Conservation (phyloP, 768 basidiomycete genomes). For the Leccinum incarnatum region DNA sequence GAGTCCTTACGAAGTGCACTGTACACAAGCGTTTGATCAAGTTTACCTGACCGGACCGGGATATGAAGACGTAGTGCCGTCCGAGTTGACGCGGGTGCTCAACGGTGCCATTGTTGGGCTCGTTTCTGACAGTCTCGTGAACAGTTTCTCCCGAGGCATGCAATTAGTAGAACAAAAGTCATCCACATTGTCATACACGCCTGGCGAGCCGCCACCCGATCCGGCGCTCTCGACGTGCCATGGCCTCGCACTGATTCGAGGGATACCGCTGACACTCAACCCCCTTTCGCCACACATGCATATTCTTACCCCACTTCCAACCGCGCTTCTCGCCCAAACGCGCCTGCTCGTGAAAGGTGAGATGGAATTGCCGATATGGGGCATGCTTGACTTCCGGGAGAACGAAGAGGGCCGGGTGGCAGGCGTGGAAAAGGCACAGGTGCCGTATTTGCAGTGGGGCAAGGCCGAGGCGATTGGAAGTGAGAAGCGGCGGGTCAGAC, state of each 20-base stretch:
- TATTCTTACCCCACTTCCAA: conserved; percentile 75
- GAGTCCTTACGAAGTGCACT: conserved; percentile 72
- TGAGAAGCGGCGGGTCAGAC: conserved; percentile 67
- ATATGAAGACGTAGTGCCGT: conserved; percentile 70
- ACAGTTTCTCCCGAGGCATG: neutral
- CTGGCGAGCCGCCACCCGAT: conserved; percentile 50
- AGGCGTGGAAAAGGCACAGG: conserved; percentile 49
- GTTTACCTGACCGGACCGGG: conserved; percentile 73
- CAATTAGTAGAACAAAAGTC: neutral
- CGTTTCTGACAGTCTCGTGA: conserved; percentile 33
- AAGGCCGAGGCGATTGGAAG: conserved; percentile 68
- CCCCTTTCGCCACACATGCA: conserved; percentile 49
- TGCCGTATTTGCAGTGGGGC: conserved; percentile 81
- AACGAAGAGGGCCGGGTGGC: conserved; percentile 42
- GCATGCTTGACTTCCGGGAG: conserved; percentile 71
- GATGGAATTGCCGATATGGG: conserved; percentile 84
- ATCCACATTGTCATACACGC: conserved; percentile 52
- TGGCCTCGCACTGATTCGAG: conserved; percentile 77
- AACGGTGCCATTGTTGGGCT: conserved; percentile 82
- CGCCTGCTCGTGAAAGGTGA: conserved; percentile 73
- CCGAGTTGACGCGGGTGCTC: conserved; percentile 68
- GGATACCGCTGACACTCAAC: conserved; percentile 26
- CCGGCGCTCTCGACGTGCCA: conserved; percentile 62
- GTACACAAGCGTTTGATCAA: conserved; percentile 52
- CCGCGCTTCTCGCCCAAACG: conserved; percentile 37